Evolutionary conservation across 768 basidiomycete genomes (phyloP), one percentile per base, ranked within the genome.

Genomic region (Suillus bovinus): DNA sequence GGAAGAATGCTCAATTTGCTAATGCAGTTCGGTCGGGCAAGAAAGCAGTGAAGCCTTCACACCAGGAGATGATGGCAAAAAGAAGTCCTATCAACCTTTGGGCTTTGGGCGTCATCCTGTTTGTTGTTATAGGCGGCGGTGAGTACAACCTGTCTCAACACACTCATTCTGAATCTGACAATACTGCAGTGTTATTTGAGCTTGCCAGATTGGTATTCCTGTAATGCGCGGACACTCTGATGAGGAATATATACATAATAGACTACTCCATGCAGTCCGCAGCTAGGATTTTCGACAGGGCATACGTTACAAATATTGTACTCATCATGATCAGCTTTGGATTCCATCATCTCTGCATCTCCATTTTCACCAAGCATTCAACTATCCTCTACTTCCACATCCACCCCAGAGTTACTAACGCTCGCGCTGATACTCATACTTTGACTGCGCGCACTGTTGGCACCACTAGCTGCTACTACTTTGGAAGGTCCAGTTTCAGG

Each of bases 111-210:
- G 63, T 86, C n/a, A 74, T 94, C 58, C 70, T 90, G 27, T 93
- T 94, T 68, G 89, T 94, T 14, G 82, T 94, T 20, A 70, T 90
- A 62, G 92, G 92, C 58, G 93, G 93, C 83, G 87, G 92, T 88
- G 68, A 60, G 87, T 79, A 29, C 38, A 17, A 17, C n/a, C 11
- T 54, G 36, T 4, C 16, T 54, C 22, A 17, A 17, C 46, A 17
- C 5, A n/a, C 33, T 60, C 59, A n/a, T 31, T 20, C 27, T 13
- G 49, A 58, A 54, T 56, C 64, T 61, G 39, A 59, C 61, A 29
- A 31, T 17, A 14, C 22, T 57, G 8, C 69, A 93, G 92, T 93
- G 44, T 24, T 93, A 61, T 93, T 94, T 64, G 92, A 94, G 71
- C 69, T 92, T 27, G 77, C 83, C 54, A 79, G 84, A 69, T 70